phyloP scores from a whole-genome alignment of 495 filamentous ascomycete species.

The Penicillium lagena region DNA sequence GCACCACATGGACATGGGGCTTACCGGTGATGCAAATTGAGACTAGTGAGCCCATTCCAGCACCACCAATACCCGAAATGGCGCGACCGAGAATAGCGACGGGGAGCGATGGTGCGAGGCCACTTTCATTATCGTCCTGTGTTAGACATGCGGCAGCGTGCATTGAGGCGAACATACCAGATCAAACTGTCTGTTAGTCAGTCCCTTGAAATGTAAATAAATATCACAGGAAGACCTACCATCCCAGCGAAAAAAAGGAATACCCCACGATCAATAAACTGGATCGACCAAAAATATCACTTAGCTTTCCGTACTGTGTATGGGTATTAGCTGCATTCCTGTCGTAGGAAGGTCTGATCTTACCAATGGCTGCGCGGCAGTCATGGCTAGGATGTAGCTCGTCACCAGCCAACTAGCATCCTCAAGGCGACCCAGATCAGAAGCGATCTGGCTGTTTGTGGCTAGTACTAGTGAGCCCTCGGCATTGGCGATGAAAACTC shows the following conservation, averaged over 20 bases:
- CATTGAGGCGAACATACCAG: background rate
- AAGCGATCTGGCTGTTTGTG: background rate
- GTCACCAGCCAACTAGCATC: background rate
- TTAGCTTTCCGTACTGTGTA: background rate
- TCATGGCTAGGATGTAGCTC: background rate
- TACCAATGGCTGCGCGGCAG: background rate
- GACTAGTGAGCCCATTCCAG: background rate
- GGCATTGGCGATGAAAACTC: background rate
- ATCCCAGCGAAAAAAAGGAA: background rate
- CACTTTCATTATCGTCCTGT: background rate
- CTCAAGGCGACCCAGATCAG: background rate
- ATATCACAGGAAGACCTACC: background rate
- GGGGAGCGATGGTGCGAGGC: background rate
- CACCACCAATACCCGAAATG: background rate
- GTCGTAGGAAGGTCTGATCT: background rate
- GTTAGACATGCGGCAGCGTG: background rate
- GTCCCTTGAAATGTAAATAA: no score
- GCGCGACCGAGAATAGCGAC: background rate
- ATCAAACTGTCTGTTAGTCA: background rate
- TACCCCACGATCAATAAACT: background rate
- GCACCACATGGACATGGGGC: no score
- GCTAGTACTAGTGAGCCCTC: background rate
- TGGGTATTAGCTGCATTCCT: background rate
- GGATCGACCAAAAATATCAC: conserved; percentile 1
- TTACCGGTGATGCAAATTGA: background rate